Evolutionary conservation across 2,329 filamentous ascomycete genomes (phyloP).

Genomic region (Cordyceps pruinosa): DNA sequence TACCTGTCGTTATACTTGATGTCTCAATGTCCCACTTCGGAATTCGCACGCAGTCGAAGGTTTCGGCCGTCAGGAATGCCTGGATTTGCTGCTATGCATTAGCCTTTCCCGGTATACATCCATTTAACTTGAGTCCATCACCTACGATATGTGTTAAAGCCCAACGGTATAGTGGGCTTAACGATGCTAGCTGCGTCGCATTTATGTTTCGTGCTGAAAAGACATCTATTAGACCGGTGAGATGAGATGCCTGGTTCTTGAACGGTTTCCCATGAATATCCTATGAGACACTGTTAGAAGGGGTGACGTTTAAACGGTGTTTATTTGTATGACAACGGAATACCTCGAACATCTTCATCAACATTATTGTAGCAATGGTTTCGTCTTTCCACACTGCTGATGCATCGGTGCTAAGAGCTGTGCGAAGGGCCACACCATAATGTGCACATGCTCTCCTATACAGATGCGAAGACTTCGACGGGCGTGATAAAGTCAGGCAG

Average conservation of each 20-base stretch:
- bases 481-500: neutral
- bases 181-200: neutral
- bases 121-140: too few species aligned
- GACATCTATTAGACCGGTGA: neutral
- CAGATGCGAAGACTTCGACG: neutral
- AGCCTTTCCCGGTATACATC: too few species aligned
- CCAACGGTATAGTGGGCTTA: neutral
- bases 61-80: neutral
- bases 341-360: neutral
- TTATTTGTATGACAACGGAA: neutral
- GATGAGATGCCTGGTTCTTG: neutral
- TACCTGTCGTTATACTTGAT: too few species aligned
- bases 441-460: neutral
- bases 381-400: neutral
- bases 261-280: neutral
- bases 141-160: neutral
- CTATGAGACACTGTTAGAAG: neutral
- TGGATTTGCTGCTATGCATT: neutral
- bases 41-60: too few species aligned
- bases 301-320: too few species aligned
- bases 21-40: too few species aligned
- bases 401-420: neutral
- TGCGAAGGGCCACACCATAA: neutral
- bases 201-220: neutral
- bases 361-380: neutral